Conservation (phyloP, 371 early-diverging fungal genomes). For the Circinella minor region DNA sequence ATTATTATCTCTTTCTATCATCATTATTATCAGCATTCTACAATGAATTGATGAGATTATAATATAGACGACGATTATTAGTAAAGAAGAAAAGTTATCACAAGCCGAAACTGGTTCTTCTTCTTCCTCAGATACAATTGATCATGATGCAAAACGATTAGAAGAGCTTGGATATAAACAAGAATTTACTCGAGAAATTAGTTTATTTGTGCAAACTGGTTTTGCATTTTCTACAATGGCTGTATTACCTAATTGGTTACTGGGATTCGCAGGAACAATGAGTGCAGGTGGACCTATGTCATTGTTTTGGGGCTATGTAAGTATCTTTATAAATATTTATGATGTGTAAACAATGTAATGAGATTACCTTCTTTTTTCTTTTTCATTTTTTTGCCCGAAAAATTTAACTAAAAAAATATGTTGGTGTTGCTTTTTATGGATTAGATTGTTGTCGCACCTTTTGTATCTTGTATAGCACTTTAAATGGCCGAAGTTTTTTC, state of each 20-base stretch:
- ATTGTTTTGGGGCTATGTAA: constrained; percentile 31
- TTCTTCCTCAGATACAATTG: constrained; percentile 9
- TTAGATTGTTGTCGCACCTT: constrained; percentile 39
- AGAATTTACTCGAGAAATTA: constrained; percentile 29
- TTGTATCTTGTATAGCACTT: constrained; percentile 42
- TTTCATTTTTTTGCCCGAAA: too few relatives aligned
- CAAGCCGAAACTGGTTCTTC: neutral
- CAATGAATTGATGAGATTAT: too few relatives aligned
- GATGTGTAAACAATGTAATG: too few relatives aligned
- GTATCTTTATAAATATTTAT: too few relatives aligned
- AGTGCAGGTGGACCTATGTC: constrained; percentile 38
- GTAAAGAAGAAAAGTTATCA: neutral
- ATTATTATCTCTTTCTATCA: too few relatives aligned
- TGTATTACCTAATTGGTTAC: constrained; percentile 30
- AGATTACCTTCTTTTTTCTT: too few relatives aligned
- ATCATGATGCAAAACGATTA: constrained; percentile 27
- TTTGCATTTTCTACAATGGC: constrained; percentile 34
- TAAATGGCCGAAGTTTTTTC: constrained; percentile 48
- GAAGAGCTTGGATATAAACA: constrained; percentile 31
- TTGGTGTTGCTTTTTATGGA: too few relatives aligned
- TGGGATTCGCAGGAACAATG: constrained; percentile 32
- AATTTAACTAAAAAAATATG: too few relatives aligned
- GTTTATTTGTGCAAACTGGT: constrained; percentile 30
- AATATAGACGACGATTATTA: too few relatives aligned
- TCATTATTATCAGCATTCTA: too few relatives aligned